A percentile compares a stretch with the other conserved stretches of the same genome.
Evolutionary conservation across 2,329 filamentous ascomycete species (phyloP).

Genomic region (Whalleya microplaca): DNA sequence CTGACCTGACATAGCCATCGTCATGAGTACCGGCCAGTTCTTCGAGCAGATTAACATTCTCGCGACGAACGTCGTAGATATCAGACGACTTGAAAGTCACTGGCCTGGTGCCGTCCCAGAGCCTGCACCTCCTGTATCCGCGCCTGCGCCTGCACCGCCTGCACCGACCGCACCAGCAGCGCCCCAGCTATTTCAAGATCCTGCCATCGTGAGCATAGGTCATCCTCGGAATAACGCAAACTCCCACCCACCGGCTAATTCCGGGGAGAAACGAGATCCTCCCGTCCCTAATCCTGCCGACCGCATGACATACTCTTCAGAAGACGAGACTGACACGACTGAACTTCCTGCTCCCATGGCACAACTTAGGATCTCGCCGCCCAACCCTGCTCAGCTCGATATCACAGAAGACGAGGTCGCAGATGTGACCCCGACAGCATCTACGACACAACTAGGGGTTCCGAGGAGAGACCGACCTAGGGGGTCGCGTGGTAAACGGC

Average conservation of each 20-base stretch:
- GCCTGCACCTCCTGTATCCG: constrained; percentile 24
- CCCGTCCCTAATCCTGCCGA: constrained; percentile 30
- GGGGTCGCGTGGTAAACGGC: constrained; percentile 29
- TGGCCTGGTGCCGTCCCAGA: constrained; percentile 28
- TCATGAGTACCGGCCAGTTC: constrained; percentile 22
- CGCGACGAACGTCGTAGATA: constrained; percentile 34
- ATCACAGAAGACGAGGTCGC: constrained; percentile 27
- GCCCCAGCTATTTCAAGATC: constrained; percentile 68
- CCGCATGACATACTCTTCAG: constrained; percentile 30
- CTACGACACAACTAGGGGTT: constrained; percentile 11
- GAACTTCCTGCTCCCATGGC: constrained; percentile 9
- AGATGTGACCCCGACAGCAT: constrained; percentile 23
- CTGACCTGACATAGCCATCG: constrained; percentile 20
- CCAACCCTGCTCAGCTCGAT: constrained; percentile 15
- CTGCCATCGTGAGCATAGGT: constrained; percentile 76
- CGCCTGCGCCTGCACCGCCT: constrained; percentile 25
- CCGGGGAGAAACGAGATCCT: constrained; percentile 39
- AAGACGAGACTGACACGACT: constrained; percentile 30
- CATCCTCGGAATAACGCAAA: constrained; percentile 37
- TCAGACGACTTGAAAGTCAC: constrained; percentile 19
- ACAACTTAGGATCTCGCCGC: constrained; percentile 23
- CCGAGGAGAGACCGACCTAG: constrained; percentile 26
- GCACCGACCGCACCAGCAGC: constrained; percentile 29
- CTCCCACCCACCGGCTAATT: constrained; percentile 33
- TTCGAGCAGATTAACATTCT: constrained; percentile 24